Percentiles rank a stretch among this genome's conserved stretches.
These are phyloP conservation scores for Sequoia sempervirens DNA, from an alignment of 75 land plant genomes.

Conservation along the genomic window DNA sequence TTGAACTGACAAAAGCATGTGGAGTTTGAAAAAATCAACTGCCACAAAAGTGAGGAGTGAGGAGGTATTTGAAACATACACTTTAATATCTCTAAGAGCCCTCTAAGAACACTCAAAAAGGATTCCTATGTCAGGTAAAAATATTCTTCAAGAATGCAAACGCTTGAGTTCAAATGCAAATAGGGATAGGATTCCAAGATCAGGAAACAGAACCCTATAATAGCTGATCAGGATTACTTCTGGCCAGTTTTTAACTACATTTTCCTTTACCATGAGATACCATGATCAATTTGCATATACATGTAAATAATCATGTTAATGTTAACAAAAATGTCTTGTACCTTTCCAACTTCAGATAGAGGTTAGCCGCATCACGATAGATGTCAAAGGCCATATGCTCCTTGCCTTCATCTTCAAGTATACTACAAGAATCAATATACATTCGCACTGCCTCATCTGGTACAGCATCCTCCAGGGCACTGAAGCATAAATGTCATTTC, in stretches of 20 bases:
- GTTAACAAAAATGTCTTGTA: conserved; percentile 13
- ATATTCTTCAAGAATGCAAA: not conserved
- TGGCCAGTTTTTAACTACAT: not conserved
- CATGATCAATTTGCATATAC: not conserved
- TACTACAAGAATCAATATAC: conserved; percentile 73
- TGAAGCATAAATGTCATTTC: conserved; percentile 16
- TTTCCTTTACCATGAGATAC: not conserved
- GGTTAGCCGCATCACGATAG: conserved; percentile 74
- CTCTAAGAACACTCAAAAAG: not conserved
- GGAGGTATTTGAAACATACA: not conserved
- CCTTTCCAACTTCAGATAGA: conserved; percentile 87
- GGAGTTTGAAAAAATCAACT: too few species aligned
- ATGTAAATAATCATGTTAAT: not conserved
- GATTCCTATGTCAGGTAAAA: not conserved
- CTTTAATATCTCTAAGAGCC: not conserved
- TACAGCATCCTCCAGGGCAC: conserved; percentile 74
- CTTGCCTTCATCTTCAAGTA: conserved; percentile 94
- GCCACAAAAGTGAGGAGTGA: not conserved
- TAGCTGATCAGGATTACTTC: not conserved
- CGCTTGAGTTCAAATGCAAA: not conserved
- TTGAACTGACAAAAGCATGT: not conserved
- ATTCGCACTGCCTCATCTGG: conserved; percentile 78
- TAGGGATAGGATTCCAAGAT: not conserved
- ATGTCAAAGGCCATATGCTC: conserved; percentile 99
- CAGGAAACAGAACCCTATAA: not conserved